A percentile compares a stretch with the other conserved stretches of the same genome.
Conservation (phyloP, 108 stramenopile genomes). For the Cyclotella distinguenda region DNA sequence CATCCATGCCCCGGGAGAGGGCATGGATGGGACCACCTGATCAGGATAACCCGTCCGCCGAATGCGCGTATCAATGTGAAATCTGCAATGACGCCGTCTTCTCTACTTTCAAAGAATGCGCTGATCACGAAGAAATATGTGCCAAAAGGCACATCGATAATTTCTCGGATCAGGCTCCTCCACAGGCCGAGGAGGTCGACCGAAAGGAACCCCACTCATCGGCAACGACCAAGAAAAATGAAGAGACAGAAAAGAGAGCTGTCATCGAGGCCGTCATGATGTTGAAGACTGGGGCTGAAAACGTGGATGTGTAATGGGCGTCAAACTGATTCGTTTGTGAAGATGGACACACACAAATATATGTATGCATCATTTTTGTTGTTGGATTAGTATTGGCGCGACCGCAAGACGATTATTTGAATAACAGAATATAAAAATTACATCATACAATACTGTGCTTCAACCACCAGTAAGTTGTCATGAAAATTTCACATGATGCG, state of each 20-base stretch:
- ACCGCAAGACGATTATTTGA: too few relatives aligned
- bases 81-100: conserved; percentile 25
- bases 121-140: conserved; percentile 25
- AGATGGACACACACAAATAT: too few relatives aligned
- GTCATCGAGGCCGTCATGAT: conserved; percentile 8
- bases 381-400: too few relatives aligned
- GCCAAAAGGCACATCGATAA: conserved; percentile 1
- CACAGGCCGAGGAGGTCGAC: background rate
- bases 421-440: too few relatives aligned
- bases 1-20: background rate
- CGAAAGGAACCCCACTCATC: background rate
- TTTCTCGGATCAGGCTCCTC: background rate
- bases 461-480: background rate
- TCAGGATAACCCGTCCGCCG: background rate
- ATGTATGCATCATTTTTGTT: too few relatives aligned
- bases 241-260: conserved; percentile 11
- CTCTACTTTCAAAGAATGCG: conserved; percentile 26
- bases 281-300: conserved; percentile 6
- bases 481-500: background rate
- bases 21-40: background rate
- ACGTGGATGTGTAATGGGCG: background rate
- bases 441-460: too few relatives aligned
- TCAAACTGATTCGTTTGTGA: too few relatives aligned
- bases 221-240: background rate
- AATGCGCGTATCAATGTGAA: conserved; percentile 35